phyloP scores from a whole-genome alignment of 2,329 filamentous ascomycete genomes.

The Camptophora hylomeconis region DNA sequence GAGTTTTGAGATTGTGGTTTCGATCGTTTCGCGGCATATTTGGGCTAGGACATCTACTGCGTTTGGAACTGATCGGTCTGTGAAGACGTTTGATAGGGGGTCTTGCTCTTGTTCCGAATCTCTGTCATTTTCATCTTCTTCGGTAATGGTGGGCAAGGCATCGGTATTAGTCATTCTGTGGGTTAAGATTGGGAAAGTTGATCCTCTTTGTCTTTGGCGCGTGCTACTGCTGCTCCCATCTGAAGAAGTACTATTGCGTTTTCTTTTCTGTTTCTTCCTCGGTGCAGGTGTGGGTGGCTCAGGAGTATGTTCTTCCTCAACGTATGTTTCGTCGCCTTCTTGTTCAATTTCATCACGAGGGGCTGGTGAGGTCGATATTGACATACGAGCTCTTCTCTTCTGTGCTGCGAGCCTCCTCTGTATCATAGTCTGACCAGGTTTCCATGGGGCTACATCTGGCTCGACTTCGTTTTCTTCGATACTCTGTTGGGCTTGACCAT shows the following conservation, averaged over 20 bases:
- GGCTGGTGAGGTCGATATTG: background rate
- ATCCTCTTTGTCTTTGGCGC: constrained; percentile 3
- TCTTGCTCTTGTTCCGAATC: constrained; percentile 11
- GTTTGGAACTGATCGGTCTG: constrained; percentile 33
- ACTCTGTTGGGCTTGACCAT: no score
- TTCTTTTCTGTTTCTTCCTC: constrained; percentile 4
- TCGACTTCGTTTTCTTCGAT: constrained; percentile 5
- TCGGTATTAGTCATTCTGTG: constrained; percentile 18
- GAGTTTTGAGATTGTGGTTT: constrained; percentile 33
- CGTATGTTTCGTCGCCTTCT: constrained; percentile 13
- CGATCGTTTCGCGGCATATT: constrained; percentile 37
- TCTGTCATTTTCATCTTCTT: constrained; percentile 16
- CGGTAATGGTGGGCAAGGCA: constrained; percentile 14
- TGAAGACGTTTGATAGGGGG: constrained; percentile 17
- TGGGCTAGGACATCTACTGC: constrained; percentile 39
- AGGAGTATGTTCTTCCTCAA: constrained; percentile 10
- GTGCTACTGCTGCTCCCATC: constrained; percentile 5
- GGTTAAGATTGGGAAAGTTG: constrained; percentile 20
- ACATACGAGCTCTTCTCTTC: no score
- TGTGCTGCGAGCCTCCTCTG: no score
- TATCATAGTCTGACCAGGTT: background rate
- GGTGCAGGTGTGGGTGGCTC: constrained; percentile 11
- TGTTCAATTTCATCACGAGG: no score
- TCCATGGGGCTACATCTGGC: background rate
- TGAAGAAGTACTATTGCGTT: background rate